Evolutionary conservation across 805 yeast genomes (phyloP), one percentile per base, ranked within the genome.

Genomic region (Saturnispora galanensis): DNA sequence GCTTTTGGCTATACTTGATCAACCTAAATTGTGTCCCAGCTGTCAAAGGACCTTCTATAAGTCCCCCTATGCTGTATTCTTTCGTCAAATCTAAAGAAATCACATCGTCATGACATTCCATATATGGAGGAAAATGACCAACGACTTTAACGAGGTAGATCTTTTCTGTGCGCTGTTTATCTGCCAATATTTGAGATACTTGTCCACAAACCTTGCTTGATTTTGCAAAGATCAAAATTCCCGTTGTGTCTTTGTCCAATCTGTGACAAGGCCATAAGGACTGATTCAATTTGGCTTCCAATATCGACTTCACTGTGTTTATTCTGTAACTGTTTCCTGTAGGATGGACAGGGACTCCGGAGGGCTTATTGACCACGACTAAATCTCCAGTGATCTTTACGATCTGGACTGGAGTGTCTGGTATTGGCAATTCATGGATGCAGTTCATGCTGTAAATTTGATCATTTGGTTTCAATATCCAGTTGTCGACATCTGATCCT

Each of bases 341-440:
- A 0, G 81, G 77, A 50, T 75, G 81, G 1, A 76, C 73, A 1
- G 80, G 78, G 2, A 74, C 58, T 0, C 80, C 81, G 0, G 68
- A 59, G 0, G 79, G 79, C 48, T 75, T 75, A 50, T 71, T 60
- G 2, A 74, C 67, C 21, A 75, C 77, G 12, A 73, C 21, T 0
- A 68, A 29, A 7, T 63, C 57, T 3, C 56, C 57, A 3, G 26
- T 21, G 26, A 21, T 21, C 26, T 21, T 21, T 8, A 21, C 8
- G 26, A 21, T 21, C 26, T 21, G 51, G 1, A 69, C 56, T 11
- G 41, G 43, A 10, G 50, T 43, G 7, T 38, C 36, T 2, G 64
- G 58, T 3, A 69, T 66, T 18, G 65, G 59, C 2, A 74, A 70
- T 47, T 74, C 79, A 50, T 74, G 79, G 49, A 64, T 63, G 51